A percentile compares a stretch with the other conserved stretches of the same genome.
Conservation (phyloP, 106 monocot genomes). For the Dactylorhiza incarnata region DNA sequence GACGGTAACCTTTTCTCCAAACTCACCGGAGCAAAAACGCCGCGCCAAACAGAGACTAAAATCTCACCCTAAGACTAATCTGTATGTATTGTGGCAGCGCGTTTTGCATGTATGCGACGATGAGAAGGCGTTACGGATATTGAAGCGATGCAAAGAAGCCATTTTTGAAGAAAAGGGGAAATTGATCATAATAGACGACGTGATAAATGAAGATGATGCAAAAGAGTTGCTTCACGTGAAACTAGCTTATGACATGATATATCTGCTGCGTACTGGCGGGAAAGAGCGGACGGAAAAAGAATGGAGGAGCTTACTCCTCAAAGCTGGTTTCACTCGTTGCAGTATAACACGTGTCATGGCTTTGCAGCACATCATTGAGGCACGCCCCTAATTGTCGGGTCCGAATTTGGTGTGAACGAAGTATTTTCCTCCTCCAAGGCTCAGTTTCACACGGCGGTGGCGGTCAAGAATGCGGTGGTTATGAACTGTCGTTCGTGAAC, state of each 20-base stretch:
- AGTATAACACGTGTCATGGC: background rate
- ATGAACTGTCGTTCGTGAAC: too few relatives aligned
- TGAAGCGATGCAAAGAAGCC: conserved; percentile 13
- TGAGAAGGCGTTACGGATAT: background rate
- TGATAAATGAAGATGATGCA: background rate
- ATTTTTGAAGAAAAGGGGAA: conserved; percentile 1
- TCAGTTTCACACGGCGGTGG: too few relatives aligned
- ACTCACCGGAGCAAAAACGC: too few relatives aligned
- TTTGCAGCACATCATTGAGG: conserved; percentile 9
- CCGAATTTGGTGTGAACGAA: too few relatives aligned
- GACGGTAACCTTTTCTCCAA: too few relatives aligned
- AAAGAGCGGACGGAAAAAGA: conserved; percentile 11
- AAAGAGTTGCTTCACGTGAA: background rate
- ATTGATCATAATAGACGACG: conserved; percentile 8
- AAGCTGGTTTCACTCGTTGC: conserved; percentile 11
- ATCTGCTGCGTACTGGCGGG: conserved; percentile 7
- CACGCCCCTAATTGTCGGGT: background rate
- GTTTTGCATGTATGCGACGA: conserved; percentile 8
- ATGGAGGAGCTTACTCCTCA: conserved; percentile 5
- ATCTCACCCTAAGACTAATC: too few relatives aligned
- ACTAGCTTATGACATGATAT: conserved; percentile 3
- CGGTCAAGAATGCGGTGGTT: too few relatives aligned
- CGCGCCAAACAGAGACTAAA: too few relatives aligned
- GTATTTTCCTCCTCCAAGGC: too few relatives aligned
- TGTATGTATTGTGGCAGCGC: background rate